Percentiles rank a stretch among this genome's conserved stretches.
Conservation (phyloP, 768 basidiomycete genomes). For the Lentinula lateritia region DNA sequence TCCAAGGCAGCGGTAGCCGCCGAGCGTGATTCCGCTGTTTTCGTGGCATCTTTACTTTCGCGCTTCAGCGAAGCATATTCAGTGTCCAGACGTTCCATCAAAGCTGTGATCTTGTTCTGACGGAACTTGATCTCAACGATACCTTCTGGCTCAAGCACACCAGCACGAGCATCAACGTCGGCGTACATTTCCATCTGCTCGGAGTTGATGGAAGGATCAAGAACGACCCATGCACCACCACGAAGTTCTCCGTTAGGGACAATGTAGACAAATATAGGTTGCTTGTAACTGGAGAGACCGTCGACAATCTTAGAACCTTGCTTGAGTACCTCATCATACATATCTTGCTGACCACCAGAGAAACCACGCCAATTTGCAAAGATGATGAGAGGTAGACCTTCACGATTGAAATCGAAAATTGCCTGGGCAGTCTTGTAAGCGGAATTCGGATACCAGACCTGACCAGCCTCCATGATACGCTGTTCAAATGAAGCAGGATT, state of each 20-base stretch:
- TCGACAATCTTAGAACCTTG: slow-evolving; percentile 99
- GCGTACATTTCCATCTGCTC: slow-evolving; percentile 99
- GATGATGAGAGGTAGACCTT: slow-evolving; percentile 94
- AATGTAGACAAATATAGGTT: slow-evolving; percentile 97
- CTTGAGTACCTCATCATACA: slow-evolving; percentile 97
- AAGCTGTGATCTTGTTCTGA: slow-evolving; percentile 79
- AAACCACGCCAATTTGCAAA: slow-evolving; percentile 99
- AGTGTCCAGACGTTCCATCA: slow-evolving; percentile 93
- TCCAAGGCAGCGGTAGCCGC: slow-evolving; percentile 63
- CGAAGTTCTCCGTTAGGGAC: slow-evolving; percentile 98
- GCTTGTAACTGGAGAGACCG: slow-evolving; percentile 93
- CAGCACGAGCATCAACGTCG: slow-evolving; percentile 91
- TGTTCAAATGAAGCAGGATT: slow-evolving; percentile 96
- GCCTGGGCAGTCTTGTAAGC: slow-evolving; percentile 99
- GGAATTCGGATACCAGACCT: slow-evolving; percentile 99
- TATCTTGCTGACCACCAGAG: slow-evolving; percentile 99
- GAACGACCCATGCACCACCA: slow-evolving; percentile 98
- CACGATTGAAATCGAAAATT: slow-evolving; percentile 97
- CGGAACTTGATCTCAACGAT: slow-evolving; percentile 98
- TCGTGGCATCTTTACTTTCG: slow-evolving; percentile 69
- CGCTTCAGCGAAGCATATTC: slow-evolving; percentile 78
- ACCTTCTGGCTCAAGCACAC: slow-evolving; percentile 96
- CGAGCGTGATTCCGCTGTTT: slow-evolving; percentile 70
- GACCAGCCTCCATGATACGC: slow-evolving; percentile 98
- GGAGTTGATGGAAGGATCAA: slow-evolving; percentile 95